phyloP scores from a whole-genome alignment of 2,329 filamentous ascomycete genomes.

The Rutstroemia sp. region DNA sequence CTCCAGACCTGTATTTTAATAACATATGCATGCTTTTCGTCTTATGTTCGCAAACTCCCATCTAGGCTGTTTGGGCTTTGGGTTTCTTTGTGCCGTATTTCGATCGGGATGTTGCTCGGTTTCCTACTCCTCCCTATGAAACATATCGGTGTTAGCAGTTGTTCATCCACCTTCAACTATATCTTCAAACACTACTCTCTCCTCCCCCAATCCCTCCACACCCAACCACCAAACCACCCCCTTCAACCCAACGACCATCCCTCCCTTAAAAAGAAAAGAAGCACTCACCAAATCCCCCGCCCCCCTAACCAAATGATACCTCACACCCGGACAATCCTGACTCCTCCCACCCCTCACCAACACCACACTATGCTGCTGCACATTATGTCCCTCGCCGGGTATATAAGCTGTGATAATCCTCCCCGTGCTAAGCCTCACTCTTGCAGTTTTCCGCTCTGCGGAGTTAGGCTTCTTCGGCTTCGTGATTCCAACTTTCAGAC shows the following conservation, averaged over 20 bases:
- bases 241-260: too few relatives aligned
- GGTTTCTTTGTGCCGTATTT: slow-evolving; percentile 99
- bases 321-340: slow-evolving; percentile 98
- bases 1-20: too few relatives aligned
- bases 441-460: slow-evolving; percentile 89
- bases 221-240: too few relatives aligned
- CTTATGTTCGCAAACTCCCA: background rate
- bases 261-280: background rate
- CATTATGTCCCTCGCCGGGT: slow-evolving; percentile 95
- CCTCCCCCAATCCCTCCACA: background rate
- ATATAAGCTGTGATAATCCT: slow-evolving; percentile 90
- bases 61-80: slow-evolving; percentile 43
- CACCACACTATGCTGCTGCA: slow-evolving; percentile 97
- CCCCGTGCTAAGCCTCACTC: slow-evolving; percentile 81
- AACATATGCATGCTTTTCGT: too few relatives aligned
- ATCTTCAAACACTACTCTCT: background rate
- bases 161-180: background rate
- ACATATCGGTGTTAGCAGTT: slow-evolving; percentile 23
- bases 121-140: slow-evolving; percentile 77
- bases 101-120: slow-evolving; percentile 74
- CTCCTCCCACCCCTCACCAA: slow-evolving; percentile 86
- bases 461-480: slow-evolving; percentile 99
- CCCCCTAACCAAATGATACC: slow-evolving; percentile 87
- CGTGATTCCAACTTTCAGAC: slow-evolving; percentile 85
- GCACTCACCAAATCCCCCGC: slow-evolving; percentile 81